Conservation (phyloP, 805 yeast species). For the Candida chauliodis region DNA sequence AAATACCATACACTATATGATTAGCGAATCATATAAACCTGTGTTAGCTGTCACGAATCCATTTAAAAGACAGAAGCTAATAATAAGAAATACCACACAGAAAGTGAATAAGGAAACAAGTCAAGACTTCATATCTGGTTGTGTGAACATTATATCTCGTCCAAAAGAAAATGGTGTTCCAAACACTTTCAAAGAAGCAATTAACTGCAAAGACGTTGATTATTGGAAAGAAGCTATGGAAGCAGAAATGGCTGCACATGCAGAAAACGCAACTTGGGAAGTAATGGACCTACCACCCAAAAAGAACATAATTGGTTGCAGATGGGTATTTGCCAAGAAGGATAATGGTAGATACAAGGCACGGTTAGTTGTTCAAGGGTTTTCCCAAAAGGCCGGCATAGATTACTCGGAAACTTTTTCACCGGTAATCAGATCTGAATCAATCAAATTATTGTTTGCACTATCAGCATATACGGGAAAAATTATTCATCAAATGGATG, state of each 20-base stretch:
- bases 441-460: not conserved
- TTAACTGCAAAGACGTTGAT: not conserved
- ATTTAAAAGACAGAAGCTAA: not conserved
- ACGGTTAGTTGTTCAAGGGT: slow-evolving; percentile 3
- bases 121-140: not conserved
- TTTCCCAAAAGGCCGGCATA: not conserved
- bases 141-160: not conserved
- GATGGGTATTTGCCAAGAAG: not conserved
- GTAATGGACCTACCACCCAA: not conserved
- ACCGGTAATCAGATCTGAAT: slow-evolving; percentile 2
- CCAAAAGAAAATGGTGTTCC: not conserved
- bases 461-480: not conserved
- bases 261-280: not conserved
- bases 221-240: slow-evolving; percentile 2
- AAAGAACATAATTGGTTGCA: not conserved
- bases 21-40: not conserved
- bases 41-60: not conserved
- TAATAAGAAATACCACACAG: not conserved
- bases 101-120: not conserved
- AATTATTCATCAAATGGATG: slow-evolving; percentile 3
- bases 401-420: slow-evolving; percentile 1
- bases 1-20: too few relatives aligned
- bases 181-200: slow-evolving; percentile 2
- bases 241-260: not conserved
- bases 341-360: slow-evolving; percentile 3